Evolutionary conservation across 129 eudicot species (phyloP), one percentile per base, ranked within the genome.

Genomic region (Tagetes erecta): DNA sequence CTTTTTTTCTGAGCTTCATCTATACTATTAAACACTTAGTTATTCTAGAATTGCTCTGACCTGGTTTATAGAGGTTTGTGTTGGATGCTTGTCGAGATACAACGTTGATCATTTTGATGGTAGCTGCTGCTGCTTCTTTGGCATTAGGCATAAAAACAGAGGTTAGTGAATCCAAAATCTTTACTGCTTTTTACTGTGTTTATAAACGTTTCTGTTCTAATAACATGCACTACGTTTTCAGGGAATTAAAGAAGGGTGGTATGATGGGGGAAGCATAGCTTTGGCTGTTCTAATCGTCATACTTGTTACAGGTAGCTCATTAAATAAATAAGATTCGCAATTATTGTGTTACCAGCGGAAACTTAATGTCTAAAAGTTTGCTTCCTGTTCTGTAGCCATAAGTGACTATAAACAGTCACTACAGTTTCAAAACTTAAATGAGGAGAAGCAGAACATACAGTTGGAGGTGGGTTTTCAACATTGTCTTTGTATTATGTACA

Each of bases 221-320:
- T 58, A 14, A 64, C 77, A 49, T 31, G 74, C 20, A 44, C 59
- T 13, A 4, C 64, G 37, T 65, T 51, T 79, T 13, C 73, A 93
- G 98, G 98, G 98, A 66, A 87, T 90, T 9, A 73, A 93, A 84
- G 82, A 93, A 84, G 98, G 98, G 30, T 92, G 98, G 98, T 92
- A 92, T 81, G 98, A 92, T 81, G 98, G 98, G 4, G 98, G 95
- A 69, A 90, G 98, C 85, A 92, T 92, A 81, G 90, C 94, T 3
- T 58, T 92, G 80, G 98, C 98, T 3, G 98, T 92, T 46, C 67
- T 92, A 14, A 88, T 92, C 51, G 98, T 92, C 72, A 92, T 92
- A 42, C 79, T 80, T 41, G 96, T 92, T 60, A 93, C 98, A 86
- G 98, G 98, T 93, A 88, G 78, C 67, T 62, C 11, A 73, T 71